phyloP scores from a whole-genome alignment of 257 asterid species.

The Craterostigma plantagineum region DNA sequence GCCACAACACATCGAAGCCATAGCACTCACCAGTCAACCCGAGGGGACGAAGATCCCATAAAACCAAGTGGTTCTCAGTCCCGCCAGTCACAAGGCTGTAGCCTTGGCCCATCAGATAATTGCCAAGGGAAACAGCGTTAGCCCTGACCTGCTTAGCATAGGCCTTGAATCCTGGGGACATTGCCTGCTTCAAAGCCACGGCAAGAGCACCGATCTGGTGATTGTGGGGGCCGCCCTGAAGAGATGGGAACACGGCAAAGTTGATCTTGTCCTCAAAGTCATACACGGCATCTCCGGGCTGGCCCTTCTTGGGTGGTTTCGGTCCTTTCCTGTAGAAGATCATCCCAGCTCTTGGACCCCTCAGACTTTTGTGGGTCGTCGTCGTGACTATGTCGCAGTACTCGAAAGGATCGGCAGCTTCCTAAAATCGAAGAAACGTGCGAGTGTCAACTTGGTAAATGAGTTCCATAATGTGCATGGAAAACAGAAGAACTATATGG shows the following conservation, averaged over 20 bases:
- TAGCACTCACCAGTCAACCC: slow-evolving; percentile 65
- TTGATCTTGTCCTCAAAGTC: slow-evolving; percentile 92
- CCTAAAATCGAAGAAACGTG: slow-evolving; percentile 13
- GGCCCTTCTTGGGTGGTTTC: slow-evolving; percentile 63
- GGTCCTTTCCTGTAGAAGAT: slow-evolving; percentile 82
- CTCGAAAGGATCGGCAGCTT: slow-evolving; percentile 92
- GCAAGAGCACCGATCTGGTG: slow-evolving; percentile 98
- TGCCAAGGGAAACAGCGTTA: slow-evolving; percentile 81
- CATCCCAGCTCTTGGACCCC: slow-evolving; percentile 94
- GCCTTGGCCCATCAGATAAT: slow-evolving; percentile 66
- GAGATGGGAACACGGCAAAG: slow-evolving; percentile 89
- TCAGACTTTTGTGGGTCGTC: slow-evolving; percentile 88
- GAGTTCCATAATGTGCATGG: too few species aligned
- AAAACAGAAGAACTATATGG: too few species aligned
- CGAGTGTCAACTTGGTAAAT: too few species aligned
- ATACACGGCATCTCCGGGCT: slow-evolving; percentile 70
- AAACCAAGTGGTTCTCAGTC: slow-evolving; percentile 93
- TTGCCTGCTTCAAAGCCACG: slow-evolving; percentile 80
- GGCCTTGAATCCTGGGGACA: slow-evolving; percentile 69
- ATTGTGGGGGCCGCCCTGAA: slow-evolving; percentile 97
- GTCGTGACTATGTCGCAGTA: slow-evolving; percentile 87
- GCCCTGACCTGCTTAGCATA: slow-evolving; percentile 92
- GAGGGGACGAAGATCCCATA: slow-evolving; percentile 98
- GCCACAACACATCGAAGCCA: too few species aligned
- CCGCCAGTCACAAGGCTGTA: slow-evolving; percentile 83